These are phyloP conservation scores for Thalassiosira livingstoniorum DNA, from an alignment of 352 stramenopile genomes.

Conservation along the genomic window DNA sequence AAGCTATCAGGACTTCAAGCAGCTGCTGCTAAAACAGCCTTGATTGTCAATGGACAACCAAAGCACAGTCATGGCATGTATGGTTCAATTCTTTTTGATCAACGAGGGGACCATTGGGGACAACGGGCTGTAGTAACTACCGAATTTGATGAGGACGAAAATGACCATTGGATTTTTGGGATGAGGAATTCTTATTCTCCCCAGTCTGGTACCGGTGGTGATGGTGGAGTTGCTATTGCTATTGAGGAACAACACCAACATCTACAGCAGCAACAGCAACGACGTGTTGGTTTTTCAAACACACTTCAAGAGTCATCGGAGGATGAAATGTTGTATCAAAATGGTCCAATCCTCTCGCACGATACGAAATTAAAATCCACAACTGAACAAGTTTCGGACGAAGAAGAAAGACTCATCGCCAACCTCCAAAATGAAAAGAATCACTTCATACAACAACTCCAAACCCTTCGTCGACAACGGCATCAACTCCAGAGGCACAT, in stretches of 20 bases:
- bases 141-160: no score
- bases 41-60: constrained; percentile 19
- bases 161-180: constrained; percentile 57
- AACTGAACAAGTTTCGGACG: no score
- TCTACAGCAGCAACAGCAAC: background rate
- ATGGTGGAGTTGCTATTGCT: constrained; percentile 26
- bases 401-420: background rate
- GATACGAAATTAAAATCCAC: no score
- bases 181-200: no score
- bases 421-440: constrained; percentile 28
- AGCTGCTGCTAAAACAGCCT: constrained; percentile 44
- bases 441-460: constrained; percentile 41
- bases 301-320: no score
- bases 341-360: no score
- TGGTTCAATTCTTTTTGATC: no score
- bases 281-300: background rate
- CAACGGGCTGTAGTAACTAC: background rate
- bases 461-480: constrained; percentile 40
- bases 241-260: background rate
- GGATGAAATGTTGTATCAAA: no score
- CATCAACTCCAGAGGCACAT: constrained; percentile 26
- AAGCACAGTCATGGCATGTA: no score
- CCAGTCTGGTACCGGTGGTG: no score
- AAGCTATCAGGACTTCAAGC: constrained; percentile 44
- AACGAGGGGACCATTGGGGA: no score